Base-by-base conservation (phyloP, 2,329 filamentous ascomycete species). In the Colletotrichum magnum region DNA sequence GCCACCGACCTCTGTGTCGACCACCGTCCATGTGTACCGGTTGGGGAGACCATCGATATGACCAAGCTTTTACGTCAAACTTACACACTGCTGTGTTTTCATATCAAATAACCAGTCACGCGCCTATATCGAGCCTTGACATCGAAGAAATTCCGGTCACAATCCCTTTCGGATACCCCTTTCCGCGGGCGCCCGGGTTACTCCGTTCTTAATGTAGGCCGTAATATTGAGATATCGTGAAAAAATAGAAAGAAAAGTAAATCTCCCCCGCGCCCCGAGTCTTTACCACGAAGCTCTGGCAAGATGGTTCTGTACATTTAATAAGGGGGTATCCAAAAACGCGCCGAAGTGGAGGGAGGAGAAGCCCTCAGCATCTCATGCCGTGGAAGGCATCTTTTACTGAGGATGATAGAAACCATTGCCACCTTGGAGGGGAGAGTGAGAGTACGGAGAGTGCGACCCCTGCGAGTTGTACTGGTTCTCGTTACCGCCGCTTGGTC, bases 371-470 rank as follows among this genome's bases (percentile, higher is more conserved):
- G 15, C 18, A 7, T 6, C 15, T n/a, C 41, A 56, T 13, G n/a
- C 16, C 32, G 32, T 12, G 15, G 5, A 58, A 16, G 13, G 26
- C 26, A n/a, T 16, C 28, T 5, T 32, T 68, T 58, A 64, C 61
- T 62, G 58, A 45, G 73, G 68, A 18, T 73, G 73, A 66, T 82
- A 84, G 71, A 82, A 83, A 18, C 75, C 74, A 1, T 73, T 75
- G 48, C 80, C 79, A 13, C 75, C 77, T 65, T 77, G 79, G 51
- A 82, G 77, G 5, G 83, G 83, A 10, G 83, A 85, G 51, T 79
- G 81, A 2, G 75, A 73, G 68, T 80, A 85, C 0, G 83, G 82
- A 41, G 84, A 84, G 13, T 79, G 78, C 2, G 82, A 84, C 6
- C 83, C 82, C 43, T 80, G 79, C 18, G 78, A 79, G 24, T 78